Conservation (phyloP, 495 filamentous ascomycete genomes). For the Parmelia sp. region DNA sequence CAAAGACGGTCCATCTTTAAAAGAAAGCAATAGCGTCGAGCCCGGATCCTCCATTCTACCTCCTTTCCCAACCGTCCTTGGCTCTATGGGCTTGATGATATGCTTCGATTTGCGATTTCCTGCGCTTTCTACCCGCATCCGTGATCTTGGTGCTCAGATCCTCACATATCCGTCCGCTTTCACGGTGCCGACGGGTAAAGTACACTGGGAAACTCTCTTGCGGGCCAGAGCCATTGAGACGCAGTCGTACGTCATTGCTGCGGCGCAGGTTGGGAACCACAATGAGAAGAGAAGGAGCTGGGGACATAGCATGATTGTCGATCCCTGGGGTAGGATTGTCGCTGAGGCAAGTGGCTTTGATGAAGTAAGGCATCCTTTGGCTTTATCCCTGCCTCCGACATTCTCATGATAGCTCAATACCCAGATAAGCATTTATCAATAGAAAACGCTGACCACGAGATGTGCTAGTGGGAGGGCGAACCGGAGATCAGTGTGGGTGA, state of each 20-base stretch:
- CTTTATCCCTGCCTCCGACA: too few species aligned
- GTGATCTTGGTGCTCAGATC: constrained; percentile 62
- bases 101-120: constrained; percentile 92
- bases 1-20: constrained; percentile 53
- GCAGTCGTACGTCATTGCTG: constrained; percentile 79
- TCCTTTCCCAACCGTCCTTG: constrained; percentile 67
- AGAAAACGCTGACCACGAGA: too few species aligned
- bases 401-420: too few species aligned
- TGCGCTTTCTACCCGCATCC: constrained; percentile 62
- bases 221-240: constrained; percentile 84
- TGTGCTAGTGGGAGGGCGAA: constrained; percentile 35
- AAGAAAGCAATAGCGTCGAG: constrained; percentile 62
- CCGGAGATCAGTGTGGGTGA: constrained; percentile 48
- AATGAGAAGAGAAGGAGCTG: constrained; percentile 77
- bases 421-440: too few species aligned
- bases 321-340: constrained; percentile 79
- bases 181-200: constrained; percentile 76
- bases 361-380: too few species aligned
- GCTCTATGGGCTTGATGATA: constrained; percentile 69
- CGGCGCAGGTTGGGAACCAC: constrained; percentile 76
- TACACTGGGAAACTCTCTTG: constrained; percentile 78
- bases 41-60: constrained; percentile 51
- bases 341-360: constrained; percentile 49
- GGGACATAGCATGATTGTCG: constrained; percentile 80
- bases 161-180: constrained; percentile 89